Evolutionary conservation across 2,329 filamentous ascomycete genomes (phyloP).

Genomic region (Xenosphaeropsis pyriputrescens): DNA sequence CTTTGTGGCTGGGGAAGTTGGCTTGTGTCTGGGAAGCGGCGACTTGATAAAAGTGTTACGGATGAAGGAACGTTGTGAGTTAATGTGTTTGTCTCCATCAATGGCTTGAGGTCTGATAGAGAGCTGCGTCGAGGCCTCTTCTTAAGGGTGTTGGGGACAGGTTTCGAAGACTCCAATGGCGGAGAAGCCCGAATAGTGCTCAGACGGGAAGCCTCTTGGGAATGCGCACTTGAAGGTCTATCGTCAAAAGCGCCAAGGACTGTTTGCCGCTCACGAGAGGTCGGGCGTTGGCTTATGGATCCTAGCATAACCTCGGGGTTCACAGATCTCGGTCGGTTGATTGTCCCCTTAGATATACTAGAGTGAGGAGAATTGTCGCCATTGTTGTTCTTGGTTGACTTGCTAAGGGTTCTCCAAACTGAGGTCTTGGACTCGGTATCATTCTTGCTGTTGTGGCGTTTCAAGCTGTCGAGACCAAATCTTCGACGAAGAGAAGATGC

Average conservation of each 20-base stretch:
- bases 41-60: no score
- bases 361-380: conserved; percentile 37
- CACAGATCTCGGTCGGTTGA: conserved; percentile 63
- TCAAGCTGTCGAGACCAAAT: conserved; percentile 64
- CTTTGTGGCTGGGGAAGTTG: no score
- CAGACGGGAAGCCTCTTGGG: conserved; percentile 13
- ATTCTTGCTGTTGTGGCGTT: conserved; percentile 62
- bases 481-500: conserved; percentile 73
- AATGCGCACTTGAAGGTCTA: conserved; percentile 41
- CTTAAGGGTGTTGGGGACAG: conserved; percentile 22
- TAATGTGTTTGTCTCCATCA: conserved; percentile 41
- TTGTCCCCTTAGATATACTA: conserved; percentile 51
- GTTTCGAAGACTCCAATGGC: conserved; percentile 24
- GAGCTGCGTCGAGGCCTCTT: conserved; percentile 83
- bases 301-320: conserved; percentile 41
- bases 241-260: conserved; percentile 50
- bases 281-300: conserved; percentile 37
- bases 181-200: conserved; percentile 17
- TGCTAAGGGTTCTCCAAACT: conserved; percentile 80
- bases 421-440: conserved; percentile 57
- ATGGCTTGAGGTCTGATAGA: conserved; percentile 65
- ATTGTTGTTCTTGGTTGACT: conserved; percentile 48
- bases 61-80: no score
- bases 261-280: conserved; percentile 43
- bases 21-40: conserved; percentile 6